These are phyloP conservation scores for Tulasnella sp. DNA, from an alignment of 768 basidiomycete species.

Conservation along the genomic window DNA sequence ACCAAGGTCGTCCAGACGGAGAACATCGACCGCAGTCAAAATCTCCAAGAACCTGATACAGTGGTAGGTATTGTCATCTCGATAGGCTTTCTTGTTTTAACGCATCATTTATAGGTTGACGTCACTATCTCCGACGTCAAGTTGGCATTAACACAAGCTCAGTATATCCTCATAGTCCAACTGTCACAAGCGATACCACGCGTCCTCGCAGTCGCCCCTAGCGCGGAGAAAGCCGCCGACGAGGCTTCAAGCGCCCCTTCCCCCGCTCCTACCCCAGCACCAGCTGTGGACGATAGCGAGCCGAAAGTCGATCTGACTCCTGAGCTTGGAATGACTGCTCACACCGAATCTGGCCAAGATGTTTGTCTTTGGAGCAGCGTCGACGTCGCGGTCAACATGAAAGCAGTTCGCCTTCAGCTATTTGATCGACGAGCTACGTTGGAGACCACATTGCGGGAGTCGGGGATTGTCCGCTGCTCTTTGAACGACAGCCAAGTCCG, in stretches of 20 bases:
- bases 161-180: constrained; percentile 72
- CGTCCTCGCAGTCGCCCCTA: constrained; percentile 57
- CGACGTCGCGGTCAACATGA: constrained; percentile 72
- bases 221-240: constrained; percentile 47
- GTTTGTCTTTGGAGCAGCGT: constrained; percentile 65
- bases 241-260: constrained; percentile 37
- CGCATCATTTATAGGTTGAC: constrained; percentile 54
- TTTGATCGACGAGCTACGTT: constrained; percentile 70
- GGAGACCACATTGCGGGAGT: constrained; percentile 63
- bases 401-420: constrained; percentile 78
- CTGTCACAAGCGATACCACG: constrained; percentile 70
- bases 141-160: constrained; percentile 78
- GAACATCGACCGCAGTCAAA: constrained; percentile 56
- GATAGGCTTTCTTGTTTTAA: constrained; percentile 22
- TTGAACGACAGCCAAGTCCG: constrained; percentile 78
- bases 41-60: constrained; percentile 66
- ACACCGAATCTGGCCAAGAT: constrained; percentile 38
- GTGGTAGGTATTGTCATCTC: constrained; percentile 55
- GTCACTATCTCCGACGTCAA: constrained; percentile 82
- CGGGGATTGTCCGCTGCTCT: constrained; percentile 84
- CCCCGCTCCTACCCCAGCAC: constrained; percentile 38
- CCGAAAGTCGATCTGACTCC: constrained; percentile 45
- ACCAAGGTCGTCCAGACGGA: constrained; percentile 67
- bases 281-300: constrained; percentile 30
- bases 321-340: constrained; percentile 44